These are phyloP conservation scores for Hordeum vulgare DNA, from an alignment of 176 grass and related monocot species.

Conservation along the genomic window DNA sequence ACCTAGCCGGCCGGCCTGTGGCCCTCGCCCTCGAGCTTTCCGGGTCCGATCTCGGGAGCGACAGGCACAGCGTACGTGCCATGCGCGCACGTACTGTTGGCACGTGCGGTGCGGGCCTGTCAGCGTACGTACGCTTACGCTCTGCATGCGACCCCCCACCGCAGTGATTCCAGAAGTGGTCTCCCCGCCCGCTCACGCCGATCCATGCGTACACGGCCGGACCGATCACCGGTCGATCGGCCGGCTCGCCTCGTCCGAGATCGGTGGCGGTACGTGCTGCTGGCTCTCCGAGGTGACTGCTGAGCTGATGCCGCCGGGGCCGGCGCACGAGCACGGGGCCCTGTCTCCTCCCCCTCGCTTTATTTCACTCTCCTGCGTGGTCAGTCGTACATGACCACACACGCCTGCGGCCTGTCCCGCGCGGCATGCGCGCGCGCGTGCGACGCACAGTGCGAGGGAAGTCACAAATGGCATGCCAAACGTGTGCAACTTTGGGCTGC, in stretches of 20 bases:
- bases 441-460: not conserved
- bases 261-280: not conserved
- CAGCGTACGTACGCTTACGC: constrained; percentile 30
- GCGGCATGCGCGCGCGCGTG: not conserved
- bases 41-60: constrained; percentile 14
- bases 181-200: constrained; percentile 3
- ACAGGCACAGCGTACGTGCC: not conserved
- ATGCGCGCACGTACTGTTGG: constrained; percentile 24
- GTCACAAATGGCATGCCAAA: not conserved
- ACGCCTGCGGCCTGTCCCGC: not conserved
- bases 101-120: constrained; percentile 33
- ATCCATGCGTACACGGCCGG: not conserved
- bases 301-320: not conserved
- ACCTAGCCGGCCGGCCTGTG: not conserved
- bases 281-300: not conserved
- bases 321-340: constrained; percentile 21
- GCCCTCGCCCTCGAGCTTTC: not conserved
- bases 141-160: not conserved
- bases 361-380: not conserved
- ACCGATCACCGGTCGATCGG: not conserved
- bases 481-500: not conserved
- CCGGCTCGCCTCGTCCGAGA: not conserved
- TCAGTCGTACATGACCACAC: constrained; percentile 5
- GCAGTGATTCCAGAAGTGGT: constrained; percentile 20
- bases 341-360: not conserved